A percentile compares a stretch with the other conserved stretches of the same genome.
Conservation (phyloP, 345 rosid genomes). For the Salix dunnii region DNA sequence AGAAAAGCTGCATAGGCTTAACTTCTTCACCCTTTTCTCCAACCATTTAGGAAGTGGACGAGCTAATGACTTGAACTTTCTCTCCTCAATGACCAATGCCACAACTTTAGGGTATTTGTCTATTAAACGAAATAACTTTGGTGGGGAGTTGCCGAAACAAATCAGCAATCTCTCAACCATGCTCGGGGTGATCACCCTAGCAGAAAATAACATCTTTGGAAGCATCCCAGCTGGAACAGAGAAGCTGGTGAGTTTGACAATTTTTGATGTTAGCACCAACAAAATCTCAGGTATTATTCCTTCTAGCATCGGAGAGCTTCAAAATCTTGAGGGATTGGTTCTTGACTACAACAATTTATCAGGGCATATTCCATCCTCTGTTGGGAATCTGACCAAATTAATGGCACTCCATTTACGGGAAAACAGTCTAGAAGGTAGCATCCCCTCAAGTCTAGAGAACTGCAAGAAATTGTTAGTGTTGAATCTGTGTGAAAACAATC, state of each 20-base stretch:
- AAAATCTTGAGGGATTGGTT: slow-evolving; percentile 2
- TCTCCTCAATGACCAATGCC: slow-evolving; percentile 8
- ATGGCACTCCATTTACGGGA: slow-evolving; percentile 11
- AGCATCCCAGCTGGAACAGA: slow-evolving; percentile 17
- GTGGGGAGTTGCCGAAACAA: neutral
- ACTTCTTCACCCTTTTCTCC: neutral
- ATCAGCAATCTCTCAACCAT: slow-evolving; percentile 19
- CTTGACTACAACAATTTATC: slow-evolving; percentile 8
- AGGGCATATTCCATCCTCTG: slow-evolving; percentile 22
- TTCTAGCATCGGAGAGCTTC: slow-evolving; percentile 10
- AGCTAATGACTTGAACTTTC: neutral
- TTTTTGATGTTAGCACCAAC: slow-evolving; percentile 3
- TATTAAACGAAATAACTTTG: neutral
- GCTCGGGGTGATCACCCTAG: neutral
- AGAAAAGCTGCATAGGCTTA: neutral
- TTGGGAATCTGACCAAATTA: slow-evolving; percentile 21
- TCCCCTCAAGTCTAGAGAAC: slow-evolving; percentile 30
- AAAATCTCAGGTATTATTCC: slow-evolving; percentile 11
- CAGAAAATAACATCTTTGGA: slow-evolving; percentile 11
- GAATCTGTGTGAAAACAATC: neutral
- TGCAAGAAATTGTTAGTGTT: slow-evolving; percentile 4
- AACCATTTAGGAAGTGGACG: slow-evolving; percentile 1
- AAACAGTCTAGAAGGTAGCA: slow-evolving; percentile 24
- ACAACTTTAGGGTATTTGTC: neutral
- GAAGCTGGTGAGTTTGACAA: slow-evolving; percentile 10